Evolutionary conservation across 805 yeast genomes (phyloP), one percentile per base, ranked within the genome.

Genomic region (Candida palmyrensis): DNA sequence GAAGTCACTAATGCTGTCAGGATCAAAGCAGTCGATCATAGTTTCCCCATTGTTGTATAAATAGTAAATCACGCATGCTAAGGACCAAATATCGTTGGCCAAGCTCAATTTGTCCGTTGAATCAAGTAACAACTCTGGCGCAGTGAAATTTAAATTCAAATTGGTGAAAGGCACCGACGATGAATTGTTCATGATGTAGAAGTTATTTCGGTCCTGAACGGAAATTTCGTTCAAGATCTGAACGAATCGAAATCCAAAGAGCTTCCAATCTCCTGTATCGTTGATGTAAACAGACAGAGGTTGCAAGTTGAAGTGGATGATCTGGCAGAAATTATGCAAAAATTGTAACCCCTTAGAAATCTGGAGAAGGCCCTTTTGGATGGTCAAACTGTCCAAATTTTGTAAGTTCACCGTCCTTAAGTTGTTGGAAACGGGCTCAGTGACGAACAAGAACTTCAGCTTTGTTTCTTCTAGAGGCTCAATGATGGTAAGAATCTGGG

Each of bases 381-480:
- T 77, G 32, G 83, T 70, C 14, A 82, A 62, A 38, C 81, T 88
- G 40, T 87, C 90, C 27, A 82, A 61, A n/a, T 49, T 42, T 5
- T 47, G 42, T 4, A 54, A 40, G 32, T 49, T 45, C 1, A 54
- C 33, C 0, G 77, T 62, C 17, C 59, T 53, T 29, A 86, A 53
- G 24, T 77, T 74, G 3, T 73, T 73, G 0, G 72, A 67, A 5
- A 92, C 79, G 21, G 79, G 75, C 54, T 92, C 98, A 0, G 94
- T 77, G 9, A 83, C 98, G 62, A 92, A 90, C 35, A 82, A 51
- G 43, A 89, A 71, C 37, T 85, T 75, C 43, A 75, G 72, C 43
- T 81, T 80, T 23, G 90, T 83, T 44, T 88, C 95, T 55, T 92
- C 97, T 40, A 89, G 57, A 0, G 95, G 95, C 53, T 94, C 98